These are phyloP conservation scores for Casaregolazyma suthepensis DNA, from an alignment of 1,139 yeast genomes.

Conservation along the genomic window DNA sequence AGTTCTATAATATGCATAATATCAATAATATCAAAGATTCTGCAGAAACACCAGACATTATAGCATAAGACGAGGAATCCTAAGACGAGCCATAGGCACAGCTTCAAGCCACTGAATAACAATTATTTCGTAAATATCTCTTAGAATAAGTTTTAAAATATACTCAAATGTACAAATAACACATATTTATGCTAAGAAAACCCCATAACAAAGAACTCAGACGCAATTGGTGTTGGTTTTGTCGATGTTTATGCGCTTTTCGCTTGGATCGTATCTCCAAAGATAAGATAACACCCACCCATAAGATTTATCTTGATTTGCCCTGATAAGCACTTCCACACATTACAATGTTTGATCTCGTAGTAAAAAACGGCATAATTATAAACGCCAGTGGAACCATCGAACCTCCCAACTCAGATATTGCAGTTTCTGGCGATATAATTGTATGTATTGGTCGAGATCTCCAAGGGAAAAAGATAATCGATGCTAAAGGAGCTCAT, in stretches of 20 bases:
- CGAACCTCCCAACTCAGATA: conserved; percentile 36
- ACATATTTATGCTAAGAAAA: too few species aligned
- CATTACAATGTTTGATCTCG: conserved; percentile 11
- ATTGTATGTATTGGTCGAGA: conserved; percentile 35
- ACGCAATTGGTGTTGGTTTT: not conserved
- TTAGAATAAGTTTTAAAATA: too few species aligned
- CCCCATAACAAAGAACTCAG: too few species aligned
- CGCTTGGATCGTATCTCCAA: not conserved
- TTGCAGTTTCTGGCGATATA: conserved; percentile 38
- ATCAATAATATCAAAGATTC: too few species aligned
- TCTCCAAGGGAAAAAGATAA: conserved; percentile 25
- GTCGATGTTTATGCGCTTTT: not conserved
- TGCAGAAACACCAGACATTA: too few species aligned
- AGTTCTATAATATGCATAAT: too few species aligned
- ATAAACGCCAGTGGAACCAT: conserved; percentile 15
- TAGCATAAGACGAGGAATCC: too few species aligned
- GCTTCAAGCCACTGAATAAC: not conserved
- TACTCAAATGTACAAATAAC: not conserved
- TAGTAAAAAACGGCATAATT: conserved; percentile 14
- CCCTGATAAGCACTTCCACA: not conserved
- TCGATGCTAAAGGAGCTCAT: conserved; percentile 42
- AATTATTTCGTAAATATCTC: too few species aligned
- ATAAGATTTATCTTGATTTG: too few species aligned
- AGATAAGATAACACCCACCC: not conserved
- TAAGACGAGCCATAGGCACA: too few species aligned